Conservation (phyloP, 148 eudicot genomes). For the Cornus controversa region DNA sequence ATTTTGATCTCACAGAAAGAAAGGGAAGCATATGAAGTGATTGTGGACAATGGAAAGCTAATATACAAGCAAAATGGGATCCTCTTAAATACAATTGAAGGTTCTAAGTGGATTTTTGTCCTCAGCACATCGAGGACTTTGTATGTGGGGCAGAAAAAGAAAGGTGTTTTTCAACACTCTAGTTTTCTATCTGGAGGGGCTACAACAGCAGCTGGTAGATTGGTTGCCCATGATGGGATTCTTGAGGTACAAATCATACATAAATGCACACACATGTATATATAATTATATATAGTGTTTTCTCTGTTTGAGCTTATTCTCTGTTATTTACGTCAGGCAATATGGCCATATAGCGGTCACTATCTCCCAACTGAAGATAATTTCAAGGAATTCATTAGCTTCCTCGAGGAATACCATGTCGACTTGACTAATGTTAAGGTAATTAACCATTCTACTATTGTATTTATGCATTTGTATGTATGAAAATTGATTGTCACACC, state of each 20-base stretch:
- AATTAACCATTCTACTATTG: slow-evolving; percentile 29
- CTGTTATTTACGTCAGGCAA: slow-evolving; percentile 41
- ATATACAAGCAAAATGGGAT: slow-evolving; percentile 18
- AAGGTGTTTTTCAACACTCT: slow-evolving; percentile 29
- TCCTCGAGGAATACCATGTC: slow-evolving; percentile 69
- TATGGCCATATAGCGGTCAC: slow-evolving; percentile 96
- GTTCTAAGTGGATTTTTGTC: slow-evolving; percentile 28
- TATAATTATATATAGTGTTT: neutral
- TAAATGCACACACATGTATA: neutral
- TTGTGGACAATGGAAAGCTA: slow-evolving; percentile 25
- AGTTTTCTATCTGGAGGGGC: slow-evolving; percentile 32
- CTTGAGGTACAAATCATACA: slow-evolving; percentile 16
- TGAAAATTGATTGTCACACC: neutral
- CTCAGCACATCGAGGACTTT: slow-evolving; percentile 25
- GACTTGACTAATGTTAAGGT: slow-evolving; percentile 81
- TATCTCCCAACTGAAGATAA: slow-evolving; percentile 90
- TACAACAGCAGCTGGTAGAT: slow-evolving; percentile 35
- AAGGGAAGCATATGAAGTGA: slow-evolving; percentile 28
- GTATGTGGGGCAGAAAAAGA: slow-evolving; percentile 31
- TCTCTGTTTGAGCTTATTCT: neutral
- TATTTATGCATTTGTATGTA: neutral
- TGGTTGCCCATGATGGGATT: slow-evolving; percentile 22
- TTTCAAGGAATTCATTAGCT: slow-evolving; percentile 74
- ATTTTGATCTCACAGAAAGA: slow-evolving; percentile 11
- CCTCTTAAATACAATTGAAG: slow-evolving; percentile 17